These are phyloP conservation scores for Ustilago crameri DNA, from an alignment of 1,284 basidiomycete species.

Conservation along the genomic window DNA sequence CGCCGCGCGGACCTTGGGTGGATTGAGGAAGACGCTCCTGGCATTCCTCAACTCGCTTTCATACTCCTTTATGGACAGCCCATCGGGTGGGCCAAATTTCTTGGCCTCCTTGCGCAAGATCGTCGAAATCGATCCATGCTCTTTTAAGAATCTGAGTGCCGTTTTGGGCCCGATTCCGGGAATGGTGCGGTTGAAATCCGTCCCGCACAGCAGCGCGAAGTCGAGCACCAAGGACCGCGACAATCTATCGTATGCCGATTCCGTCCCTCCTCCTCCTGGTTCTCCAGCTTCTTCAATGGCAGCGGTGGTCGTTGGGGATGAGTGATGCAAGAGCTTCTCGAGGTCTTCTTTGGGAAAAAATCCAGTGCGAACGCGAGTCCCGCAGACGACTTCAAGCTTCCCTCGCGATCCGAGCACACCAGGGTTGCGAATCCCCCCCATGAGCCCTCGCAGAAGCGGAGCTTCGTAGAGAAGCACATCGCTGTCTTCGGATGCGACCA, in stretches of 20 bases:
- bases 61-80: slow-evolving; percentile 51
- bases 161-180: slow-evolving; percentile 58
- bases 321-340: slow-evolving; percentile 13
- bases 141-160: slow-evolving; percentile 49
- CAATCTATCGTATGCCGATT: slow-evolving; percentile 25
- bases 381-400: slow-evolving; percentile 56
- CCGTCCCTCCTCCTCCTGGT: no score
- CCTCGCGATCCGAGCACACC: slow-evolving; percentile 20
- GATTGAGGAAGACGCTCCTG: slow-evolving; percentile 52
- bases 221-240: slow-evolving; percentile 53
- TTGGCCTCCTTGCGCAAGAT: slow-evolving; percentile 35
- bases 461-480: slow-evolving; percentile 67
- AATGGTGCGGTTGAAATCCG: slow-evolving; percentile 65
- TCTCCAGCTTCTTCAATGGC: not conserved
- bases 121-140: slow-evolving; percentile 48
- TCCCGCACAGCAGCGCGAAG: slow-evolving; percentile 66
- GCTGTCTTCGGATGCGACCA: slow-evolving; percentile 68
- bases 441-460: slow-evolving; percentile 61
- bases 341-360: slow-evolving; percentile 47
- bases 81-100: slow-evolving; percentile 55
- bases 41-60: slow-evolving; percentile 55
- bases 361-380: slow-evolving; percentile 29
- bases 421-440: slow-evolving; percentile 36
- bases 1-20: slow-evolving; percentile 48
- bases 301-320: not conserved